phyloP scores from a whole-genome alignment of 2,329 filamentous ascomycete species.

The Beauveria scarabaeidicola region DNA sequence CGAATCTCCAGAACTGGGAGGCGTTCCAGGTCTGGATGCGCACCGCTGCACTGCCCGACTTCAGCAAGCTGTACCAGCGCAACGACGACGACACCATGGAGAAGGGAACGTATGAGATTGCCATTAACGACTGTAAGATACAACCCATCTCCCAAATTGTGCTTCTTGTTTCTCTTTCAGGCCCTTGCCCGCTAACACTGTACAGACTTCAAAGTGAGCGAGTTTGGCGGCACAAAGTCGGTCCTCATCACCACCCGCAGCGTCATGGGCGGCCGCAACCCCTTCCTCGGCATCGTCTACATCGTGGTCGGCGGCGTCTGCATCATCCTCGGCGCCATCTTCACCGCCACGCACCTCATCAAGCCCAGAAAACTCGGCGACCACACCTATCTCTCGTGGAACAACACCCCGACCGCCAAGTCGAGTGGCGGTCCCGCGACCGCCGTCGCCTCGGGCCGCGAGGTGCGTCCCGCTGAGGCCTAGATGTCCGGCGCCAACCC shows the following conservation, averaged over 20 bases:
- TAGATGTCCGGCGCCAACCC: slow-evolving; percentile 21
- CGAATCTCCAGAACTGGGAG: slow-evolving; percentile 66
- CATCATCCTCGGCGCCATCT: slow-evolving; percentile 77
- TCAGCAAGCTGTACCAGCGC: slow-evolving; percentile 84
- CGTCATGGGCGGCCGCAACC: slow-evolving; percentile 90
- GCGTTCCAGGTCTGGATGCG: slow-evolving; percentile 98
- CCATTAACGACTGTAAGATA: slow-evolving; percentile 68
- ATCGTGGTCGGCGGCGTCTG: slow-evolving; percentile 90
- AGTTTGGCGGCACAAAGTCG: slow-evolving; percentile 81
- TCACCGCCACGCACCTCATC: slow-evolving; percentile 84
- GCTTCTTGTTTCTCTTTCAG: not conserved
- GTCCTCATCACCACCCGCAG: slow-evolving; percentile 84
- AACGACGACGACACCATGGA: slow-evolving; percentile 65
- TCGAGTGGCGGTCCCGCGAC: slow-evolving; percentile 29
- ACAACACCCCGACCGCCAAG: slow-evolving; percentile 48
- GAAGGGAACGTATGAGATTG: slow-evolving; percentile 64
- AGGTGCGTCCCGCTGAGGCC: slow-evolving; percentile 37
- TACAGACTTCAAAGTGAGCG: slow-evolving; percentile 68
- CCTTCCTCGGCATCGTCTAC: slow-evolving; percentile 94
- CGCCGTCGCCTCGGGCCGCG: slow-evolving; percentile 47
- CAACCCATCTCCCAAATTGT: not conserved
- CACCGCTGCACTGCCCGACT: slow-evolving; percentile 84
- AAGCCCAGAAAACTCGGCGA: slow-evolving; percentile 96
- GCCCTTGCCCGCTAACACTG: slow-evolving; percentile 6
- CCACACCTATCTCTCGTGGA: slow-evolving; percentile 96